Base-by-base conservation (phyloP, 306 rosid genomes). In the Medicago arabica region DNA sequence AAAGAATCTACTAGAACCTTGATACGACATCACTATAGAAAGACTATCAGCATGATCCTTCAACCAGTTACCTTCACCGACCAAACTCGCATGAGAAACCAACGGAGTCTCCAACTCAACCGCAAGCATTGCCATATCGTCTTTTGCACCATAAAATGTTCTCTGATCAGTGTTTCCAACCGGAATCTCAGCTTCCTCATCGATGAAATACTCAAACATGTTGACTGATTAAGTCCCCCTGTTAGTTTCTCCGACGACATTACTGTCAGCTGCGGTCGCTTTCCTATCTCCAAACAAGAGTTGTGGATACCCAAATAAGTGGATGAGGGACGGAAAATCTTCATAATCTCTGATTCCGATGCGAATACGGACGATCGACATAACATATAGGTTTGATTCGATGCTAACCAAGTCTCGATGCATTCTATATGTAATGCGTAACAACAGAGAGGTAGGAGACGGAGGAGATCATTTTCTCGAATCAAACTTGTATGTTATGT, bases 1-100 rank as follows among this genome's bases (percentile, higher is more conserved):
- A 73, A 88, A 88, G 74, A 86, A 94, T 59, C 93, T 85, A 3
- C 93, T 97, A 0, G 97, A 94, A 82, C 89, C 88, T 40, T 96
- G 81, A 71, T 86, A 85, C 1, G 97, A 91, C 70, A 55, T 25
- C 12, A 88, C 83, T 71, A 51, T 80, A 0, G 98, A 94, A 0
- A 94, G 80, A 61, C 87, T 40, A 38, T 93, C 98, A 0, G 87
- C 81, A n/a, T 88, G 88, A 4, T 94, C 98, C 71, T 87, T 94
- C 25, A 93, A 80, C 97, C 95, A 90, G 77, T 81, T 89, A 36
- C 89, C 72, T 5, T 90, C 98, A 0, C 78, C 85, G 6, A 85
- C 88, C 0, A 89, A 77, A 36, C 51, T 87, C 9, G 51, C 34
- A 17, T 78, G 89, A 31, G 63, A 34, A n/a, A 67, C 53, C 9